Conservation (phyloP, 495 filamentous ascomycete species). For the Xylaria grammica region DNA sequence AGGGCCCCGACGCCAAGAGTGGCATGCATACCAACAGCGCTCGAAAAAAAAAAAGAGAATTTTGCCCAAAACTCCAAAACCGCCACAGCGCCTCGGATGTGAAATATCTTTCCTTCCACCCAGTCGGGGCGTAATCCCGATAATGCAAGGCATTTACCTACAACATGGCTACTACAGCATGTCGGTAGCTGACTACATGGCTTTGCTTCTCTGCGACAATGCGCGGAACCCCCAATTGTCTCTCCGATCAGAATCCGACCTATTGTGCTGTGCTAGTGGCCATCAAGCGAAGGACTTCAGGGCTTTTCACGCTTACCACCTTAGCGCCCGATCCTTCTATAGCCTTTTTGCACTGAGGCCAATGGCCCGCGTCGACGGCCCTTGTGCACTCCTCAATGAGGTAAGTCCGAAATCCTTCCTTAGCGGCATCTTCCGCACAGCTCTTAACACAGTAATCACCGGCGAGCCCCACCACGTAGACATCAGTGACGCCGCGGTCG, state of each 20-base stretch:
- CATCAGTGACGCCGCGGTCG: constrained; percentile 66
- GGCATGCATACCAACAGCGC: no score
- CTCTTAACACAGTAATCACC: constrained; percentile 87
- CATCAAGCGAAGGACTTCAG: constrained; percentile 49
- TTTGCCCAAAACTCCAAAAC: no score
- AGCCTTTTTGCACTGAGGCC: constrained; percentile 62
- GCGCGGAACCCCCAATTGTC: constrained; percentile 15
- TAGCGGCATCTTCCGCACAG: constrained; percentile 77
- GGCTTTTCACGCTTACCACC: constrained; percentile 48
- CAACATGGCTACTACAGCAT: no score
- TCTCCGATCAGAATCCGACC: constrained; percentile 6
- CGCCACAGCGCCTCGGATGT: no score
- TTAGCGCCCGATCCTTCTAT: constrained; percentile 55
- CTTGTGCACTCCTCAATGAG: constrained; percentile 80
- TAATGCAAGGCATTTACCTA: no score
- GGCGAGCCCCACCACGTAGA: constrained; percentile 85
- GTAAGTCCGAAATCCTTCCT: constrained; percentile 76
- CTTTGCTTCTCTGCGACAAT: no score
- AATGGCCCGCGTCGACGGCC: constrained; percentile 65
- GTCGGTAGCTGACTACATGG: no score
- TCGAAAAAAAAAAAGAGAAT: no score
- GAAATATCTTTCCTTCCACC: no score
- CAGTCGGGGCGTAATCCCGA: no score
- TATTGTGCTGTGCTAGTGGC: constrained; percentile 27
- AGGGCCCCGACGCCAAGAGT: no score